Evolutionary conservation across 1,284 basidiomycete species (phyloP).

Genomic region (Mycena citricolor): DNA sequence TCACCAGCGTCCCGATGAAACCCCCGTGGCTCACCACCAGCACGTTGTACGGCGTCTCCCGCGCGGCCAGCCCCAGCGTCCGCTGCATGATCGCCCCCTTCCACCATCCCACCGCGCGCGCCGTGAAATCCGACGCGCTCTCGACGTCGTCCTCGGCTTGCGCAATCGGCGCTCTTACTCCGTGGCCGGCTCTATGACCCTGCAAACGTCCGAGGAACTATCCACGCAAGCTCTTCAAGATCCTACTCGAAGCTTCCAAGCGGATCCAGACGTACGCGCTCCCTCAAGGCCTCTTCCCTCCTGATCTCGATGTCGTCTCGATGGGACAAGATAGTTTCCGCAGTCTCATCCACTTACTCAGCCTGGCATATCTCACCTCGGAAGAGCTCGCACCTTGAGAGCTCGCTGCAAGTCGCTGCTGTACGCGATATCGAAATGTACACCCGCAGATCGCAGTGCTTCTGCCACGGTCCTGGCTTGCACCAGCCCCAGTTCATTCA

Average conservation of each 20-base stretch:
- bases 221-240: conserved; percentile 5
- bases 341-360: conserved; percentile 47
- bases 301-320: conserved; percentile 49
- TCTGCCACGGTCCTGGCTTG: conserved; percentile 58
- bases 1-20: conserved; percentile 54
- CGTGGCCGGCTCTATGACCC: conserved; percentile 39
- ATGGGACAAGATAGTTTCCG: conserved; percentile 54
- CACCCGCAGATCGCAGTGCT: conserved; percentile 46
- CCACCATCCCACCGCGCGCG: conserved; percentile 64
- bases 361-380: not conserved
- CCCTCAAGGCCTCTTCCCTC: conserved; percentile 50
- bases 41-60: conserved; percentile 37
- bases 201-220: conserved; percentile 68
- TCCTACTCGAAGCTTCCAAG: not conserved
- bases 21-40: conserved; percentile 69
- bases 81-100: conserved; percentile 42
- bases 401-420: conserved; percentile 69
- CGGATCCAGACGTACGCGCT: conserved; percentile 49
- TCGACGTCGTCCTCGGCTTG: conserved; percentile 36
- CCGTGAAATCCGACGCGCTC: conserved; percentile 40
- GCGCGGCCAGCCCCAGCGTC: conserved; percentile 30
- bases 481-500: conserved; percentile 57
- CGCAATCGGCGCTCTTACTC: conserved; percentile 22
- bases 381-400: conserved; percentile 44
- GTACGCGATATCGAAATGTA: conserved; percentile 50